Conservation (phyloP, 768 basidiomycete genomes). For the Russula sp. region DNA sequence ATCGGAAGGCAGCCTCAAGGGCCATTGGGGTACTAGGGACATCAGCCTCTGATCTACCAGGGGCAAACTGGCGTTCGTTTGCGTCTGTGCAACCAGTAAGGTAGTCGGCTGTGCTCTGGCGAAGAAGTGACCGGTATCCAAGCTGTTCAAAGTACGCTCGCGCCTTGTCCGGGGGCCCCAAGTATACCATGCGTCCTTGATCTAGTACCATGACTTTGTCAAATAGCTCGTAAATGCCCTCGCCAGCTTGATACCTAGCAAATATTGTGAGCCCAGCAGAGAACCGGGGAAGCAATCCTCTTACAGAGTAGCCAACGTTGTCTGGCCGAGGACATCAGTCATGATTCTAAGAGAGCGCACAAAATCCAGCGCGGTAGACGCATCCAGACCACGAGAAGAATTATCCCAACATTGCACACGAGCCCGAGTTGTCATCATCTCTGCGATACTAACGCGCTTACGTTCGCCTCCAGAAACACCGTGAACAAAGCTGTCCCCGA, state of each 20-base stretch:
- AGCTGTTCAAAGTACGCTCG: slow-evolving; percentile 71
- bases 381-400: slow-evolving; percentile 75
- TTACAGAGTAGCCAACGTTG: slow-evolving; percentile 74
- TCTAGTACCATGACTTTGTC: slow-evolving; percentile 87
- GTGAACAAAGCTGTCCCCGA: slow-evolving; percentile 84
- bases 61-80: slow-evolving; percentile 76
- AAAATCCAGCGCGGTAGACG: slow-evolving; percentile 86
- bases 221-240: slow-evolving; percentile 72
- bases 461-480: slow-evolving; percentile 78
- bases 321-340: slow-evolving; percentile 76
- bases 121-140: slow-evolving; percentile 69
- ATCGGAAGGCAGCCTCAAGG: slow-evolving; percentile 57
- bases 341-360: slow-evolving; percentile 72
- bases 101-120: slow-evolving; percentile 88
- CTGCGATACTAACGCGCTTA: slow-evolving; percentile 79
- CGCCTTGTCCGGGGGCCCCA: slow-evolving; percentile 68
- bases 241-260: slow-evolving; percentile 57
- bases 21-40: slow-evolving; percentile 63
- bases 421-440: slow-evolving; percentile 83
- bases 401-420: slow-evolving; percentile 84
- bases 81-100: slow-evolving; percentile 79
- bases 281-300: slow-evolving; percentile 24
- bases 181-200: slow-evolving; percentile 77
- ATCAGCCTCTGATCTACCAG: slow-evolving; percentile 49
- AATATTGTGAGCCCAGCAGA: slow-evolving; percentile 29